Evolutionary conservation across 345 rosid genomes (phyloP), one percentile per base, ranked within the genome.

Genomic region (Physaria fendleri): DNA sequence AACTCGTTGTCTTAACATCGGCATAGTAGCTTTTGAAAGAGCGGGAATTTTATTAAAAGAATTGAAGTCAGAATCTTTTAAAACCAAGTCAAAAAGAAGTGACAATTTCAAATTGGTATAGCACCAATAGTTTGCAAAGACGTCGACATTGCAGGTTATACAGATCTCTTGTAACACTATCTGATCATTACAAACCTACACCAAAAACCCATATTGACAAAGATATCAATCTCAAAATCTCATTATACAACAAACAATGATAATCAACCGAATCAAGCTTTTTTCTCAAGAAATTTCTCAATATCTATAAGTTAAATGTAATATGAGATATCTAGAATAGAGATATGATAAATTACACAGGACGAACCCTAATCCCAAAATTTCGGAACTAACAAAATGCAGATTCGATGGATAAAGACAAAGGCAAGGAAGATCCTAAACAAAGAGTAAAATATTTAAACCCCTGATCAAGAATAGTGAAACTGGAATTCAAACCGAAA

Each of bases 1-100:
- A 61, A 67, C 82, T 56, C 97, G 85, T 42, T 88, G 99, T 80
- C 97, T 92, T 18, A 71, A 86, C 59, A 71, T 92, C 5, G 99
- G 99, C 63, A 85, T 85, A 79, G 68, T 82, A n/a, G n/a, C n/a
- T n/a, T n/a, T n/a, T n/a, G n/a, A n/a, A n/a, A n/a, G n/a, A n/a
- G n/a, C n/a, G n/a, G n/a, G n/a, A n/a, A n/a, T n/a, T n/a, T n/a
- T n/a, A n/a, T n/a, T n/a, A n/a, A n/a, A n/a, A n/a, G n/a, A n/a
- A n/a, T n/a, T n/a, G n/a, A n/a, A n/a, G n/a, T n/a, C n/a, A n/a
- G n/a, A n/a, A n/a, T n/a, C n/a, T n/a, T n/a, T n/a, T n/a, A n/a
- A n/a, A n/a, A n/a, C n/a, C n/a, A n/a, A n/a, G n/a, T n/a, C n/a
- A n/a, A n/a, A n/a, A n/a, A n/a, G n/a, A n/a, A n/a, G n/a, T n/a